These are phyloP conservation scores for Camelina laxa DNA, from an alignment of 345 rosid species.

Conservation along the genomic window DNA sequence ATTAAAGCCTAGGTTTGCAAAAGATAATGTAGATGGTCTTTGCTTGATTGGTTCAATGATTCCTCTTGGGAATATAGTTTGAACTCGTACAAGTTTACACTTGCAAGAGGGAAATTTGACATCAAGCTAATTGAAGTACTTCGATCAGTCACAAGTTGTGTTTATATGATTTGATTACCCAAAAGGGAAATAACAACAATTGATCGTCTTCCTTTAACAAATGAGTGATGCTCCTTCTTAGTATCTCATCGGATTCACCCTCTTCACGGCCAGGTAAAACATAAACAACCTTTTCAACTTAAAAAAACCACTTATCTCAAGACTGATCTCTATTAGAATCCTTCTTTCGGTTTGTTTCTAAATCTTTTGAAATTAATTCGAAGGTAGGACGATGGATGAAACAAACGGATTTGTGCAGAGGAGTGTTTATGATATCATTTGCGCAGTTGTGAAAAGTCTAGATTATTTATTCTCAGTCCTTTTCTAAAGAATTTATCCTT, in stretches of 20 bases:
- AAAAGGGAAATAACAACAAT: constrained; percentile 7
- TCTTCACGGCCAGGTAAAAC: constrained; percentile 34
- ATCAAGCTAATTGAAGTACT: constrained; percentile 2
- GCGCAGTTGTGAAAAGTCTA: no score
- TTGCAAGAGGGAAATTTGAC: not conserved
- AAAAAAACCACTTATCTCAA: no score
- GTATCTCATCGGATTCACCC: constrained; percentile 31
- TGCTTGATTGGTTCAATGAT: constrained; percentile 10
- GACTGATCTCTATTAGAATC: not conserved
- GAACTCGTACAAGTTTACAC: constrained; percentile 2
- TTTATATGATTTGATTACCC: not conserved
- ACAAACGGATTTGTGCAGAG: no score
- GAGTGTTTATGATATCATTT: no score
- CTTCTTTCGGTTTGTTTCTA: not conserved
- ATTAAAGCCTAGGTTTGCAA: not conserved
- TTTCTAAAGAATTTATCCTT: no score
- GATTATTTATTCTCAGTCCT: no score
- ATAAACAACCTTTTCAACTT: not conserved
- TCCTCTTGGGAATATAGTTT: not conserved
- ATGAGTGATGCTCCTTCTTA: constrained; percentile 30
- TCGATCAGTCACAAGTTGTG: not conserved
- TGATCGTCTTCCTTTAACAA: constrained; percentile 24
- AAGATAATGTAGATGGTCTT: not conserved
- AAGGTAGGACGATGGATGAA: no score
- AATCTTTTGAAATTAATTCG: not conserved